Conservation (phyloP, 1,284 basidiomycete genomes). For the Sporisorium graminicola region DNA sequence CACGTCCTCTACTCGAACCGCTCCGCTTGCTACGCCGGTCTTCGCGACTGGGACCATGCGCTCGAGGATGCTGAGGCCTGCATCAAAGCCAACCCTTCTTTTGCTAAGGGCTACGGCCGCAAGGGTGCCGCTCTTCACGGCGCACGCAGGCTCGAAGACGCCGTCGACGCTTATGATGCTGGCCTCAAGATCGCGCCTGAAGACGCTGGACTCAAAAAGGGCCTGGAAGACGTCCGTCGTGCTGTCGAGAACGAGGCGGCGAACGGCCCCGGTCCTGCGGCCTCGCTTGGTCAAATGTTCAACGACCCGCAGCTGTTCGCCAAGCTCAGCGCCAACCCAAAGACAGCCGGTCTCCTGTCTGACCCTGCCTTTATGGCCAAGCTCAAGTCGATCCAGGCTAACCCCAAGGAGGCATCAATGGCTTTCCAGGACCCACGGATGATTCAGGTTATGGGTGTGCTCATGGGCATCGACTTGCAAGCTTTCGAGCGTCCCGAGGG, state of each 20-base stretch:
- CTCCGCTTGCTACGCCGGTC: slow-evolving; percentile 87
- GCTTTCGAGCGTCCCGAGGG: slow-evolving; percentile 87
- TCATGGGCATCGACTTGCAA: slow-evolving; percentile 94
- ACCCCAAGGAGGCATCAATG: slow-evolving; percentile 69
- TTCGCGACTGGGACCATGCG: slow-evolving; percentile 82
- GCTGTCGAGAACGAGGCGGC: slow-evolving; percentile 70
- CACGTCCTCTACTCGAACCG: slow-evolving; percentile 94
- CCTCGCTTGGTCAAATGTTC: slow-evolving; percentile 84
- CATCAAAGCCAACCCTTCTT: slow-evolving; percentile 82
- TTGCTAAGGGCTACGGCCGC: slow-evolving; percentile 91
- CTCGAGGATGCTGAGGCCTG: slow-evolving; percentile 86
- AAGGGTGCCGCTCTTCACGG: slow-evolving; percentile 97
- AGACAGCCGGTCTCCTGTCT: slow-evolving; percentile 83
- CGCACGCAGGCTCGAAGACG: slow-evolving; percentile 81
- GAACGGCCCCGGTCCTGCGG: slow-evolving; percentile 66
- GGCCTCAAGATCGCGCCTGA: slow-evolving; percentile 84
- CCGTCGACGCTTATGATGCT: slow-evolving; percentile 82
- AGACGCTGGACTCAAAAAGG: slow-evolving; percentile 84
- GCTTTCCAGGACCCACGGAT: slow-evolving; percentile 85
- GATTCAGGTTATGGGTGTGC: slow-evolving; percentile 87
- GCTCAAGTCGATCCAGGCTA: slow-evolving; percentile 70
- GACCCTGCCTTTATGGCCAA: slow-evolving; percentile 77
- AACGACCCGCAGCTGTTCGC: slow-evolving; percentile 83
- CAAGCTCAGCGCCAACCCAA: slow-evolving; percentile 88
- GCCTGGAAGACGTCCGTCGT: slow-evolving; percentile 75